phyloP scores from a whole-genome alignment of 1,139 yeast genomes.

The Pichia sp. region DNA sequence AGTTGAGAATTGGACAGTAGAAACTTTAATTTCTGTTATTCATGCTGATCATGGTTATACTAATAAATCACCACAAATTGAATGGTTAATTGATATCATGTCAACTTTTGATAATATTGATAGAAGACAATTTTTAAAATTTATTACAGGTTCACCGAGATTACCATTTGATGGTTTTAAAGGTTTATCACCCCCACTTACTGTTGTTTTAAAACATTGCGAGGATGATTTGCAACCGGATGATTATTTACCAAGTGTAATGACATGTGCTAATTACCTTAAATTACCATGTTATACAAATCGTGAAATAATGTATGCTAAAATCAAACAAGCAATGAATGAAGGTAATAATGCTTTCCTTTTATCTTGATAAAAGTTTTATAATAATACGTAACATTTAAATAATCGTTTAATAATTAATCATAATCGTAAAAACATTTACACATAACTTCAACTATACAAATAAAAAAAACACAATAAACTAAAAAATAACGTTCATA shows the following conservation, averaged over 20 bases:
- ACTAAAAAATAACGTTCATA: neutral
- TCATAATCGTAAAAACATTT: too few species aligned
- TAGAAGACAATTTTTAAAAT: slow-evolving; percentile 72
- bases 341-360: slow-evolving; percentile 92
- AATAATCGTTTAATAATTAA: neutral
- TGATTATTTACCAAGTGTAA: slow-evolving; percentile 88
- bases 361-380: slow-evolving; percentile 44
- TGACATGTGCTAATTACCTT: slow-evolving; percentile 96
- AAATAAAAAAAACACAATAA: neutral
- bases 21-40: slow-evolving; percentile 53
- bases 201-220: slow-evolving; percentile 77
- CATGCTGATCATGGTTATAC: slow-evolving; percentile 90
- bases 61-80: slow-evolving; percentile 61
- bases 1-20: slow-evolving; percentile 82
- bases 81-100: slow-evolving; percentile 55
- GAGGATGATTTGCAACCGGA: slow-evolving; percentile 68
- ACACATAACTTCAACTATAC: too few species aligned
- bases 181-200: slow-evolving; percentile 71
- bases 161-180: slow-evolving; percentile 93
- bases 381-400: neutral
- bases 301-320: slow-evolving; percentile 49
- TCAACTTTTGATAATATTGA: slow-evolving; percentile 46
- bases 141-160: slow-evolving; percentile 89
- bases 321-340: slow-evolving; percentile 62
- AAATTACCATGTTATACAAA: slow-evolving; percentile 80